Evolutionary conservation across 2,329 filamentous ascomycete genomes (phyloP).

Genomic region (Exophiala sideris): DNA sequence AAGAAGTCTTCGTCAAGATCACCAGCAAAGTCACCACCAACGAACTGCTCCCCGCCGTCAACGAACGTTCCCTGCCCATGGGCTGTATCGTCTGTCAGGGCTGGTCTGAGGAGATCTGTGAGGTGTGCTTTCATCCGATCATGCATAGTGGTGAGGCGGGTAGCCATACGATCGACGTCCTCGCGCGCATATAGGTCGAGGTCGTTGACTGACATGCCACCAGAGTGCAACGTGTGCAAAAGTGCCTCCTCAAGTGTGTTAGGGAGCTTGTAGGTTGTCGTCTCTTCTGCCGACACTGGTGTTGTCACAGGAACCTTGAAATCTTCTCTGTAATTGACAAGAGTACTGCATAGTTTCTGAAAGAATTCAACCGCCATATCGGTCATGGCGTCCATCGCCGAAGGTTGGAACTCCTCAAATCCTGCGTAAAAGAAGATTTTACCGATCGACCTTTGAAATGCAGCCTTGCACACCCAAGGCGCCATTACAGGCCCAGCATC

Average conservation of each 20-base stretch:
- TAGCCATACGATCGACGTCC: slow-evolving; percentile 80
- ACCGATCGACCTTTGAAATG: slow-evolving; percentile 83
- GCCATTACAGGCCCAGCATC: slow-evolving; percentile 88
- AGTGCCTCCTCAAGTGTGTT: slow-evolving; percentile 83
- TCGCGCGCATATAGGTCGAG: slow-evolving; percentile 88
- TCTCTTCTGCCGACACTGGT: slow-evolving; percentile 31
- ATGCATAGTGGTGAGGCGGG: slow-evolving; percentile 78
- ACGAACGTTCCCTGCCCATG: slow-evolving; percentile 91
- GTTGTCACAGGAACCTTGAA: slow-evolving; percentile 64
- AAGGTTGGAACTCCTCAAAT: slow-evolving; percentile 95
- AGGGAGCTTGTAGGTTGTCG: slow-evolving; percentile 57
- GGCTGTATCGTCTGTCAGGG: slow-evolving; percentile 71
- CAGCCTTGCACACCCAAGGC: slow-evolving; percentile 73
- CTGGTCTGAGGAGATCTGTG: slow-evolving; percentile 87
- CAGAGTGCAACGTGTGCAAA: slow-evolving; percentile 79
- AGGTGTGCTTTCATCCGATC: slow-evolving; percentile 93
- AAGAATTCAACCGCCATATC: slow-evolving; percentile 90
- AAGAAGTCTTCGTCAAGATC: slow-evolving; percentile 99
- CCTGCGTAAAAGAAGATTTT: slow-evolving; percentile 95
- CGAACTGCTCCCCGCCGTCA: slow-evolving; percentile 94
- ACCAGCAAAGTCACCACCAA: slow-evolving; percentile 94
- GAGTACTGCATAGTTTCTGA: slow-evolving; percentile 71
- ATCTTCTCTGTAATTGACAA: slow-evolving; percentile 78
- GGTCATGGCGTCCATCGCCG: slow-evolving; percentile 83
- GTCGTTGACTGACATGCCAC: slow-evolving; percentile 74